These are phyloP conservation scores for Fragilaria crotonensis DNA, from an alignment of 108 stramenopile species.

Conservation along the genomic window DNA sequence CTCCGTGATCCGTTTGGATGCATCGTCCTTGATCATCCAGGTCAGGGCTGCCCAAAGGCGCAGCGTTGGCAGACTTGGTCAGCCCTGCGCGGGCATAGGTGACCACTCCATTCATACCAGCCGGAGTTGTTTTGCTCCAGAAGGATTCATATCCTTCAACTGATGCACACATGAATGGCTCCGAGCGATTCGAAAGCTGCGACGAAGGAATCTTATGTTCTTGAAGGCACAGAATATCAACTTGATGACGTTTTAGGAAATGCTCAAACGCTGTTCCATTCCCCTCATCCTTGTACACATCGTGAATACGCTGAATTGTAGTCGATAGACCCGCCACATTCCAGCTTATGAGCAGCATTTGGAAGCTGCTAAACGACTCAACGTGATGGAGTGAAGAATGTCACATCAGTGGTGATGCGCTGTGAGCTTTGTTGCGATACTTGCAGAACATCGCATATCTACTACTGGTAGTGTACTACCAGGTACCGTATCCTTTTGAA, in stretches of 20 bases:
- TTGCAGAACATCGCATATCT: too few species aligned
- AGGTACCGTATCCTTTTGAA: too few species aligned
- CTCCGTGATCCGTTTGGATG: constrained; percentile 87
- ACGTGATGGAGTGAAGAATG: too few species aligned
- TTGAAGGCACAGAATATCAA: constrained; percentile 84
- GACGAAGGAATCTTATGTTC: constrained; percentile 81
- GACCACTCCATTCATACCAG: constrained; percentile 85
- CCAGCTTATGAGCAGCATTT: constrained; percentile 87
- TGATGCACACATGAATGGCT: constrained; percentile 51
- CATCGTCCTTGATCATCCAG: constrained; percentile 84
- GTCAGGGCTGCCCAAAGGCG: constrained; percentile 32
- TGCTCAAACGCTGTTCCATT: constrained; percentile 22
- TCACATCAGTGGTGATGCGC: too few species aligned
- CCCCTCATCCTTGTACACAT: constrained; percentile 17
- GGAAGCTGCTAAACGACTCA: too few species aligned
- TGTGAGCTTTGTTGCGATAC: too few species aligned
- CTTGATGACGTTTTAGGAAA: constrained; percentile 48
- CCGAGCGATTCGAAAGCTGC: constrained; percentile 51
- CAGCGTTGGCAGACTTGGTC: constrained; percentile 35
- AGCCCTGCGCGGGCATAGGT: constrained; percentile 67
- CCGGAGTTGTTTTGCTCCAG: constrained; percentile 57
- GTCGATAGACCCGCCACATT: constrained; percentile 84
- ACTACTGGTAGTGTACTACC: too few species aligned
- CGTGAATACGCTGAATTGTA: constrained; percentile 58
- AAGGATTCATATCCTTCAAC: constrained; percentile 72